Percentiles rank a stretch among this genome's conserved stretches.
phyloP scores from a whole-genome alignment of 1,284 basidiomycete species.

The Puccinia triticina region DNA sequence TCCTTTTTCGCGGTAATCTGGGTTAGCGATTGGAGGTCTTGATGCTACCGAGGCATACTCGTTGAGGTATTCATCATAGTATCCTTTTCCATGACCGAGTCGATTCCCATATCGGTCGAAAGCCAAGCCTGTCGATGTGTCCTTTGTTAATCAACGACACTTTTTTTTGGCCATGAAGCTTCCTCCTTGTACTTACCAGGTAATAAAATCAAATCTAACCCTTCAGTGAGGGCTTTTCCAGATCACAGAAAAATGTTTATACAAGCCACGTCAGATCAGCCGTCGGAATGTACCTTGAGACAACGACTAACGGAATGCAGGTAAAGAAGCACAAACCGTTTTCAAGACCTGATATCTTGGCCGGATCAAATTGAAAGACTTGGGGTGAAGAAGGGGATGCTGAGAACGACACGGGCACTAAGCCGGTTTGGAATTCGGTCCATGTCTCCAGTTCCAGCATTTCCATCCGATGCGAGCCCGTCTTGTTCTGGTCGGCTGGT shows the following conservation, averaged over 20 bases:
- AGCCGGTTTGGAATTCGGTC: not conserved
- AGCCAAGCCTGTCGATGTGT: slow-evolving; percentile 17
- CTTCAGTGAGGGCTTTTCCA: slow-evolving; percentile 7
- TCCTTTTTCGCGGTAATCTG: not conserved
- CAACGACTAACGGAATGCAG: not conserved
- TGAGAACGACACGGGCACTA: not conserved
- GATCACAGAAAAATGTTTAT: not conserved
- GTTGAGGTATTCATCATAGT: slow-evolving; percentile 42
- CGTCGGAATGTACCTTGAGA: not conserved
- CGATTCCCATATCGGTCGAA: slow-evolving; percentile 40
- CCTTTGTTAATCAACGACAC: not conserved
- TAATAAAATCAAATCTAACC: slow-evolving; percentile 40
- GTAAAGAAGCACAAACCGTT: slow-evolving; percentile 10
- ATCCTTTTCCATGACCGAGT: slow-evolving; percentile 45
- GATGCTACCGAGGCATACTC: not conserved
- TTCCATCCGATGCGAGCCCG: not conserved
- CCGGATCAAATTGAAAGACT: slow-evolving; percentile 23
- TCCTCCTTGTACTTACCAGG: slow-evolving; percentile 28
- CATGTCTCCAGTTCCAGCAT: slow-evolving; percentile 31
- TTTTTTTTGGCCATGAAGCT: not conserved
- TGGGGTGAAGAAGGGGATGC: not conserved
- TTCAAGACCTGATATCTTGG: not conserved
- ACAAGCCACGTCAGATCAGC: not conserved
- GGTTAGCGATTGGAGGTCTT: not conserved
- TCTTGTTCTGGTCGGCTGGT: slow-evolving; percentile 9